These are phyloP conservation scores for Zanthoxylum bungeanum DNA, from an alignment of 345 rosid genomes.

Conservation along the genomic window DNA sequence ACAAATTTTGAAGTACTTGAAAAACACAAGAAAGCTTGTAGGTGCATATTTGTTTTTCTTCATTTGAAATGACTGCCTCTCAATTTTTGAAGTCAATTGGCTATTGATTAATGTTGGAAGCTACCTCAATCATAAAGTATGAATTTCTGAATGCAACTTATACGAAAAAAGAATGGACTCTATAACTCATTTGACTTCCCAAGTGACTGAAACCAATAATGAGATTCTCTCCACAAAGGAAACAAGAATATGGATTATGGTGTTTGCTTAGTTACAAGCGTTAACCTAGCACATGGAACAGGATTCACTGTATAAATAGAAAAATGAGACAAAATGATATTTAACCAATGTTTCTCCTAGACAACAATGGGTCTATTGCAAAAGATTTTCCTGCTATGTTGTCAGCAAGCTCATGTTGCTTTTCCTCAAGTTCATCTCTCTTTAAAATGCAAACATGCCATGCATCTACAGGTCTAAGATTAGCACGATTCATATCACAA, in stretches of 20 bases:
- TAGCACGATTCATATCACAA: constrained; percentile 57
- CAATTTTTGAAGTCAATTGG: not conserved
- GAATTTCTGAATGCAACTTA: not conserved
- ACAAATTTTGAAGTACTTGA: not conserved
- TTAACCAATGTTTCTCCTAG: not conserved
- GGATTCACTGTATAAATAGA: not conserved
- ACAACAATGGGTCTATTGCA: not conserved
- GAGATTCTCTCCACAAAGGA: not conserved
- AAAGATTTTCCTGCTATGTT: not conserved
- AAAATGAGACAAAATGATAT: not conserved
- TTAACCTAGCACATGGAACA: not conserved
- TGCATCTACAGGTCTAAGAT: not conserved
- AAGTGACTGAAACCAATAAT: not conserved
- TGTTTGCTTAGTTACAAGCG: not conserved
- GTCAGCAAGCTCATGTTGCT: not conserved
- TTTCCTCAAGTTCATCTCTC: not conserved
- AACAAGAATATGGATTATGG: not conserved
- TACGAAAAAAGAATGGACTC: not conserved
- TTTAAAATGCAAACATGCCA: not conserved
- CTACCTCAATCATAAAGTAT: not conserved
- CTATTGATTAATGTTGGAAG: not conserved
- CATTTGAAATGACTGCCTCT: not conserved
- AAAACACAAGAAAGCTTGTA: not conserved
- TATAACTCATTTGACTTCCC: not conserved
- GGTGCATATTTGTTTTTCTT: not conserved